A percentile compares a stretch with the other conserved stretches of the same genome.
These are phyloP conservation scores for Botrytis elliptica DNA, from an alignment of 2,329 filamentous ascomycete species.

Conservation along the genomic window DNA sequence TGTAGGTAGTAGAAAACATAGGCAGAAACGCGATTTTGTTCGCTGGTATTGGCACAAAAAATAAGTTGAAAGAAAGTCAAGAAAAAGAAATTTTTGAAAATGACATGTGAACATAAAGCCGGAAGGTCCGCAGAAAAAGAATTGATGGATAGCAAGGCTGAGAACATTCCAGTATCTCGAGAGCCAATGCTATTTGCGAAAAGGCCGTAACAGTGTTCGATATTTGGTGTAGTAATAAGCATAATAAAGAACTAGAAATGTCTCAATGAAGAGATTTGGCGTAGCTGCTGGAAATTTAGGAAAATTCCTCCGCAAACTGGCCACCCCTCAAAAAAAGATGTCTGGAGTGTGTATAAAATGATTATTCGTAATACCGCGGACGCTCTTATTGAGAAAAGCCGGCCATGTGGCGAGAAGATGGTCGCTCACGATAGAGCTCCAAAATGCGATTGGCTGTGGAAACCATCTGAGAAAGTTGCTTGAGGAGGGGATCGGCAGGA, in stretches of 20 bases:
- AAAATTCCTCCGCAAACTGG: not conserved
- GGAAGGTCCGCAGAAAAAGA: not conserved
- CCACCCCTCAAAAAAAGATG: not conserved
- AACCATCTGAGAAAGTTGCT: conserved; percentile 49
- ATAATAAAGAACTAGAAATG: conserved; percentile 31
- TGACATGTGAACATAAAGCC: conserved; percentile 10
- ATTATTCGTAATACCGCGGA: not conserved
- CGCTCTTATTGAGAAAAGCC: conserved; percentile 11
- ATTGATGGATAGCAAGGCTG: conserved; percentile 18
- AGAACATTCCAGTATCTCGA: conserved; percentile 39
- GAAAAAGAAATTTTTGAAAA: not conserved
- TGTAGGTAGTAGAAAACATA: conserved; percentile 15
- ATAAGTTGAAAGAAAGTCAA: conserved; percentile 16
- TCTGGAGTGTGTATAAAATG: conserved; percentile 7
- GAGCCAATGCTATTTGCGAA: conserved; percentile 21
- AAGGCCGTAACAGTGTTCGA: conserved; percentile 19
- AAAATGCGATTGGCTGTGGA: conserved; percentile 36
- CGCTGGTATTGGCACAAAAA: conserved; percentile 12
- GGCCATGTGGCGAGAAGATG: conserved; percentile 10
- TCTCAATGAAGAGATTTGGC: conserved; percentile 27
- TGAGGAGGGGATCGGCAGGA: conserved; percentile 50
- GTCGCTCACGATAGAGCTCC: conserved; percentile 29
- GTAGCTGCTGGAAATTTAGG: not conserved
- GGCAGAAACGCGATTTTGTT: not conserved
- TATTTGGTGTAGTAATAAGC: conserved; percentile 28